Base-by-base conservation (phyloP, 176 grass and related monocot genomes). In the Canna indica region DNA sequence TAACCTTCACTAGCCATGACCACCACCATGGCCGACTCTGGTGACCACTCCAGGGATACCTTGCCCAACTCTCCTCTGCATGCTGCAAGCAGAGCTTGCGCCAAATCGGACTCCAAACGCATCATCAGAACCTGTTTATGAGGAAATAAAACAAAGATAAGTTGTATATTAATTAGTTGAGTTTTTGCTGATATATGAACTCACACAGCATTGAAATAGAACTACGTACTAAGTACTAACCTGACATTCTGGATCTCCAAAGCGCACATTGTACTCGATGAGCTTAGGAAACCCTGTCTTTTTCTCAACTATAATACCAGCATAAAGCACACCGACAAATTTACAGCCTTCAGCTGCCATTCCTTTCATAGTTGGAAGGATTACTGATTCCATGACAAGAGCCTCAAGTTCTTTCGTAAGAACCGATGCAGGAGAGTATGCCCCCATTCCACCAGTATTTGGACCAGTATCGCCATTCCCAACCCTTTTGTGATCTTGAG, bases 231-330 rank as follows among this genome's bases (percentile, higher is more conserved):
- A n/a, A 50, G 59, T 64, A 90, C 92, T 81, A 71, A 96, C 92
- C 85, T 96, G 88, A 29, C 92, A 96, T 84, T 96, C 86, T 47
- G 88, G 93, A 73, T 91, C 93, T 39, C 92, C 92, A 74, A 96
- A 96, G 41, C 88, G 77, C 7, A 89, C 92, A 66, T 91, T 96
- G 58, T 96, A 91, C 56, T 96, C 93, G 13, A 96, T 91, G 69
- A 91, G 89, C 77, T 91, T 96, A 72, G 93, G 88, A 35, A 96
- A 72, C 20, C 92, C 86, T 63, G 77, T 80, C 73, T 83, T 87
- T 75, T 89, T 91, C 77, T 96, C 93, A 8, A 91, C 85, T 86
- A 96, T 96, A 79, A 96, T 83, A 27, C 92, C 92, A 39, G 92
- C 88, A 62, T 87, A 96, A 47, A 96, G 54, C 66, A 87, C 88